Conservation (phyloP, 805 yeast genomes). For the Metschnikowia colocasiae region DNA sequence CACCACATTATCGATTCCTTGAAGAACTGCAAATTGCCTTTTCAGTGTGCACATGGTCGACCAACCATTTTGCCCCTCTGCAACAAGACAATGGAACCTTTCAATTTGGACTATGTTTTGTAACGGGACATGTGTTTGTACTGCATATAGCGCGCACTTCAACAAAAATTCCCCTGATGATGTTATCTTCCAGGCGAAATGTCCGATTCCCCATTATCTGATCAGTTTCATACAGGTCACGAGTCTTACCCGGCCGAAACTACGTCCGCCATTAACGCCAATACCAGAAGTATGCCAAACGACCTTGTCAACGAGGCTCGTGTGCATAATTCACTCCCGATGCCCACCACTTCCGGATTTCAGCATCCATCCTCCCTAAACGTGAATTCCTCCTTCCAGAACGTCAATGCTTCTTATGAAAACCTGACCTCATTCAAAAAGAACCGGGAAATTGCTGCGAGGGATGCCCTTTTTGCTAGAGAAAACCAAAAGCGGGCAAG, state of each 20-base stretch:
- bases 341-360: background rate
- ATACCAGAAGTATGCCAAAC: constrained; percentile 12
- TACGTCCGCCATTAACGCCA: constrained; percentile 5
- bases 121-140: background rate
- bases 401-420: too few relatives aligned
- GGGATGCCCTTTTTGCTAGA: constrained; percentile 1
- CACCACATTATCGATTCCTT: constrained; percentile 39
- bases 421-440: background rate
- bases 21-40: constrained; percentile 53
- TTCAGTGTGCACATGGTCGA: constrained; percentile 84
- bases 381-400: background rate
- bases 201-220: constrained; percentile 6
- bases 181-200: background rate
- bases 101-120: background rate
- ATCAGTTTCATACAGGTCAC: constrained; percentile 9
- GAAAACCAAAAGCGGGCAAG: background rate
- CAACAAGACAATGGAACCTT: background rate
- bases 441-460: background rate
- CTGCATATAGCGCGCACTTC: constrained; percentile 1
- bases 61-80: constrained; percentile 61
- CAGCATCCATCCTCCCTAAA: background rate
- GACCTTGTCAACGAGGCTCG: constrained; percentile 10
- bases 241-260: constrained; percentile 4
- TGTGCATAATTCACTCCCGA: background rate
- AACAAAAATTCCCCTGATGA: background rate